phyloP scores from a whole-genome alignment of 2,329 filamentous ascomycete genomes.

The Sordariomycetes sp. region DNA sequence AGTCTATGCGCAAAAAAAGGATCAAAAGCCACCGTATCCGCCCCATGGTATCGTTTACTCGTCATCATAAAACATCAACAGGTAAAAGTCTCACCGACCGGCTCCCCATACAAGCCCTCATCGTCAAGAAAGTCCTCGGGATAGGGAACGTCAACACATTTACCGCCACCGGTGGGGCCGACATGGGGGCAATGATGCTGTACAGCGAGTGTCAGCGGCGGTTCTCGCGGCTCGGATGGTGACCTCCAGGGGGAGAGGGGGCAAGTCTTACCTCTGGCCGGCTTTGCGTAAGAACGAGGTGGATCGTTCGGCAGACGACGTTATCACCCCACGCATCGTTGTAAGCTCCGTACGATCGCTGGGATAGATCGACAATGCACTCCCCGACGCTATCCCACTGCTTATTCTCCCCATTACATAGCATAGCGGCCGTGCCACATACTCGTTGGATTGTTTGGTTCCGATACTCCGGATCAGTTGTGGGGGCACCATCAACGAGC shows the following conservation, averaged over 20 bases:
- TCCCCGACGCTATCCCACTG: conserved; percentile 21
- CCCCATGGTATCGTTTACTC: not conserved
- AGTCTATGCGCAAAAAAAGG: not conserved
- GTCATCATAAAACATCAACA: conserved; percentile 8
- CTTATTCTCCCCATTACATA: conserved; percentile 22
- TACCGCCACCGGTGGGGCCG: conserved; percentile 16
- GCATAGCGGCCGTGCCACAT: conserved; percentile 20
- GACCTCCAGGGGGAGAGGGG: not conserved
- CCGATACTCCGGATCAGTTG: conserved; percentile 16
- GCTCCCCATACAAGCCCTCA: conserved; percentile 11
- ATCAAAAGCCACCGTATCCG: not conserved
- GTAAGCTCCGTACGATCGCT: conserved; percentile 25
- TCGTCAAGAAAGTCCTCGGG: conserved; percentile 14
- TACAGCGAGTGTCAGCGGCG: not conserved
- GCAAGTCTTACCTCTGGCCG: conserved; percentile 15
- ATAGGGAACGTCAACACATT: conserved; percentile 15
- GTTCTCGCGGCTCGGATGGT: not conserved
- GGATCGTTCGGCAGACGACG: conserved; percentile 27
- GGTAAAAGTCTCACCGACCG: conserved; percentile 14
- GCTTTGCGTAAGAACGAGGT: conserved; percentile 22
- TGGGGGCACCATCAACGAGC: conserved; percentile 14
- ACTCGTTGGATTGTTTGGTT: conserved; percentile 17
- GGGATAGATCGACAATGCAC: conserved; percentile 19
- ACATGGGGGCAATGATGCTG: conserved; percentile 18
- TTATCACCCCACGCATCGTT: conserved; percentile 32